Evolutionary conservation across 2,329 filamentous ascomycete genomes (phyloP).

Genomic region (Colletotrichum scovillei): DNA sequence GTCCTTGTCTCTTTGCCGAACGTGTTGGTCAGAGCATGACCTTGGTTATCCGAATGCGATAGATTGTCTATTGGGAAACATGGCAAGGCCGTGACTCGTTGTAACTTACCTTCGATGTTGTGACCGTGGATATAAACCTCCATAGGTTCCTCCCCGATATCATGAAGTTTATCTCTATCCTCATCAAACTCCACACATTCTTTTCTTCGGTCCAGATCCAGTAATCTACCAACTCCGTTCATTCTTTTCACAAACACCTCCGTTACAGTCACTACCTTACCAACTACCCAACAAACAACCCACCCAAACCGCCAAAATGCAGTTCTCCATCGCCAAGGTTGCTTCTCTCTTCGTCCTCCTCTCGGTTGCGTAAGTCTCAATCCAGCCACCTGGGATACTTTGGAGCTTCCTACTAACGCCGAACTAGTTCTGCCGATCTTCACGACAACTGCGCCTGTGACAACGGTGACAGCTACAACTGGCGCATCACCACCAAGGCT

Average conservation of each 20-base stretch:
- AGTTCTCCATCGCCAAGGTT: slow-evolving; percentile 29
- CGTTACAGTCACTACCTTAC: slow-evolving; percentile 24
- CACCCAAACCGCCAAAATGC: slow-evolving; percentile 28
- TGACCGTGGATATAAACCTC: slow-evolving; percentile 33
- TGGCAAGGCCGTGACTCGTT: slow-evolving; percentile 1
- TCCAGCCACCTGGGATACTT: neutral
- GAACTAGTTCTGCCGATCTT: slow-evolving; percentile 37
- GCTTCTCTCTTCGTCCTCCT: slow-evolving; percentile 20
- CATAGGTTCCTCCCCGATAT: slow-evolving; percentile 5
- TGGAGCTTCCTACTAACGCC: neutral
- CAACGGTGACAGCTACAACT: slow-evolving; percentile 41
- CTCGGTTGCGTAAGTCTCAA: slow-evolving; percentile 19
- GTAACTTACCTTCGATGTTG: neutral
- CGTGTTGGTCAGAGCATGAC: neutral
- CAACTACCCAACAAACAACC: neutral
- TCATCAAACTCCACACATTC: slow-evolving; percentile 31
- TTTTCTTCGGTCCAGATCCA: slow-evolving; percentile 35
- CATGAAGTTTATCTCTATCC: slow-evolving; percentile 12
- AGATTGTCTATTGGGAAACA: neutral
- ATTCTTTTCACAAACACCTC: slow-evolving; percentile 19
- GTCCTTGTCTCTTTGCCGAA: neutral
- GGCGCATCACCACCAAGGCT: slow-evolving; percentile 38
- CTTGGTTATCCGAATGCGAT: neutral
- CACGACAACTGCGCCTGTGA: slow-evolving; percentile 39
- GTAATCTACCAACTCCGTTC: slow-evolving; percentile 33